A percentile compares a stretch with the other conserved stretches of the same genome.
Conservation (phyloP, 169 alveolate genomes). For the Perkinsus olseni region DNA sequence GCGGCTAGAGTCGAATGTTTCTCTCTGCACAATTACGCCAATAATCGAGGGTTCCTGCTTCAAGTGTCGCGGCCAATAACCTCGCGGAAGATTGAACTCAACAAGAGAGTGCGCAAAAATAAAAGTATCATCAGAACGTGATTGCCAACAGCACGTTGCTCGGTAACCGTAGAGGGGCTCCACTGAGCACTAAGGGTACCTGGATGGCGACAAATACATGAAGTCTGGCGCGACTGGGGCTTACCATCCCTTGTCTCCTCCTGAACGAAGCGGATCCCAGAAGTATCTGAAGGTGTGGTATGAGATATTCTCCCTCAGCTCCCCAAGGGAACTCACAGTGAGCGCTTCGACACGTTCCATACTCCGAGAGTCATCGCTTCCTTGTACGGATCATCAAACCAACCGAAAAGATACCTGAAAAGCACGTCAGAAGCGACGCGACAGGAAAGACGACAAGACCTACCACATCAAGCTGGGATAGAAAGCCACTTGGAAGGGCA, state of each 20-base stretch:
- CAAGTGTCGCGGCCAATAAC: no score
- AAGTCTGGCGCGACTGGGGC: background rate
- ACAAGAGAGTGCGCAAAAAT: background rate
- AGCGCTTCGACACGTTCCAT: background rate
- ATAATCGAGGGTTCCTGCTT: no score
- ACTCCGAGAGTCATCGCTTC: background rate
- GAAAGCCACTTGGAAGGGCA: background rate
- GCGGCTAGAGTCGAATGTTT: no score
- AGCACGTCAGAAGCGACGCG: no score
- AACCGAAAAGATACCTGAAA: background rate
- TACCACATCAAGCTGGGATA: background rate
- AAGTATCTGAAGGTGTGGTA: background rate
- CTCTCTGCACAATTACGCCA: no score
- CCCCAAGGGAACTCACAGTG: background rate
- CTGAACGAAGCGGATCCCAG: background rate
- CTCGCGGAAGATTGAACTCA: background rate
- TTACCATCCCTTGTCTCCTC: background rate
- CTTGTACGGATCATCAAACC: slow-evolving; percentile 1
- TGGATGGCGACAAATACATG: background rate
- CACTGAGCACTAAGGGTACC: background rate
- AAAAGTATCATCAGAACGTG: background rate
- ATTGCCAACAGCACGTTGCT: background rate
- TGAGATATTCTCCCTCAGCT: background rate
- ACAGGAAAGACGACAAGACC: no score
- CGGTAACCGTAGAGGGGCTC: background rate